phyloP scores from a whole-genome alignment of 1,139 yeast species.

The Scheffersomyces lignicola region DNA sequence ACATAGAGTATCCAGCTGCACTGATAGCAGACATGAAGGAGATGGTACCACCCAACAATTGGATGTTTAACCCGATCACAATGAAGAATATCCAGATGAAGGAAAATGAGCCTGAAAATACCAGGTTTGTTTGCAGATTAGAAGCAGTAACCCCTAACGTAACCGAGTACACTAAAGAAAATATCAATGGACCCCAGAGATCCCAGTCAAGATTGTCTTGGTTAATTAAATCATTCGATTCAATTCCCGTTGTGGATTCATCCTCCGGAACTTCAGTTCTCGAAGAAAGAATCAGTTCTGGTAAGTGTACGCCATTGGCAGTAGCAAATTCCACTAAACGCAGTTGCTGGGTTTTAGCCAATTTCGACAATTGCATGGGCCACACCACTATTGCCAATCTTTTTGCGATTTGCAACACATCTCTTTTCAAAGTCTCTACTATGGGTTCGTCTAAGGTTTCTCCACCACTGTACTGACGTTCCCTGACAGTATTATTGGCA shows the following conservation, averaged over 20 bases:
- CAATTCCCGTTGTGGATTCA: slow-evolving; percentile 16
- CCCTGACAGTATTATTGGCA: slow-evolving; percentile 58
- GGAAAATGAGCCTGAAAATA: slow-evolving; percentile 53
- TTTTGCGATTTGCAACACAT: slow-evolving; percentile 62
- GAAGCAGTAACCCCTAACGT: slow-evolving; percentile 48
- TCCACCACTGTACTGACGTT: slow-evolving; percentile 77
- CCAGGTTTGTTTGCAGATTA: slow-evolving; percentile 34
- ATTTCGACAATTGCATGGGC: slow-evolving; percentile 54
- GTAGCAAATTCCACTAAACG: slow-evolving; percentile 44
- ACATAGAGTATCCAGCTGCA: slow-evolving; percentile 78
- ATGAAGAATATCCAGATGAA: slow-evolving; percentile 58
- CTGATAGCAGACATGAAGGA: slow-evolving; percentile 76
- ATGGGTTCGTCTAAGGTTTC: slow-evolving; percentile 88
- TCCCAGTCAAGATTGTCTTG: slow-evolving; percentile 69
- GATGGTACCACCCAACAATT: slow-evolving; percentile 71
- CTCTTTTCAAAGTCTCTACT: slow-evolving; percentile 64
- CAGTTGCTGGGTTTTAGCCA: slow-evolving; percentile 48
- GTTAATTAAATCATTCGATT: slow-evolving; percentile 19
- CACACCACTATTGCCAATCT: slow-evolving; percentile 69
- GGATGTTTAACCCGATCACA: slow-evolving; percentile 66
- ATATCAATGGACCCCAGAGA: slow-evolving; percentile 85
- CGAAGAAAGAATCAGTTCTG: slow-evolving; percentile 34
- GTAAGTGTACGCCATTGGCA: slow-evolving; percentile 45
- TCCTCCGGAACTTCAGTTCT: slow-evolving; percentile 30
- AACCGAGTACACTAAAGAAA: slow-evolving; percentile 64